These are phyloP conservation scores for Hirschioporus abietinus DNA, from an alignment of 768 basidiomycete species.

Conservation along the genomic window DNA sequence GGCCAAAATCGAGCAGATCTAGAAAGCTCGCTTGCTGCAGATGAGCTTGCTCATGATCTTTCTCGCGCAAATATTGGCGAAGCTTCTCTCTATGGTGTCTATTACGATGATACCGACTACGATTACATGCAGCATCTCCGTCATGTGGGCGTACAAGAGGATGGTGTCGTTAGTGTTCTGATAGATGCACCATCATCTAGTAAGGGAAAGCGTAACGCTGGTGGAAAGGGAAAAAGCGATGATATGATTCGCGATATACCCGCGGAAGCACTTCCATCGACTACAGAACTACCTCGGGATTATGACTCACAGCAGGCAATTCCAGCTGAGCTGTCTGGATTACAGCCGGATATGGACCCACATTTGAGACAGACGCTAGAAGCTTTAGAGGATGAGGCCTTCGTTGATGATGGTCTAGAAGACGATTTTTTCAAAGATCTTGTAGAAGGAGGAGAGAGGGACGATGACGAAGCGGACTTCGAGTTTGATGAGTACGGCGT, in stretches of 20 bases:
- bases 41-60: constrained; percentile 41
- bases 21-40: constrained; percentile 49
- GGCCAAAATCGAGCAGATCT: constrained; percentile 81
- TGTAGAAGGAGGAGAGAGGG: constrained; percentile 66
- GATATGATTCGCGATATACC: constrained; percentile 58
- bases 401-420: constrained; percentile 70
- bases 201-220: constrained; percentile 30
- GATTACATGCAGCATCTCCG: constrained; percentile 98
- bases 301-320: constrained; percentile 75
- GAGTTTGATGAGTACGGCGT: constrained; percentile 57
- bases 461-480: constrained; percentile 54
- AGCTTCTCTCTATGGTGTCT: constrained; percentile 84
- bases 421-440: constrained; percentile 77
- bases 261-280: constrained; percentile 65
- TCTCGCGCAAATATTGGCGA: constrained; percentile 67
- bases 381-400: constrained; percentile 94
- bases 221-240: constrained; percentile 31
- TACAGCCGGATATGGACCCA: constrained; percentile 95
- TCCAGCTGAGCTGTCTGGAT: constrained; percentile 78
- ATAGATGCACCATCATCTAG: constrained; percentile 62
- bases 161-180: constrained; percentile 74
- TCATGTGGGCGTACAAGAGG: constrained; percentile 67
- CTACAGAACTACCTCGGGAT: constrained; percentile 64
- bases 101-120: constrained; percentile 94
- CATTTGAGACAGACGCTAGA: constrained; percentile 89